These are phyloP conservation scores for Stenocarpella maydis DNA, from an alignment of 2,329 filamentous ascomycete genomes.

Conservation along the genomic window DNA sequence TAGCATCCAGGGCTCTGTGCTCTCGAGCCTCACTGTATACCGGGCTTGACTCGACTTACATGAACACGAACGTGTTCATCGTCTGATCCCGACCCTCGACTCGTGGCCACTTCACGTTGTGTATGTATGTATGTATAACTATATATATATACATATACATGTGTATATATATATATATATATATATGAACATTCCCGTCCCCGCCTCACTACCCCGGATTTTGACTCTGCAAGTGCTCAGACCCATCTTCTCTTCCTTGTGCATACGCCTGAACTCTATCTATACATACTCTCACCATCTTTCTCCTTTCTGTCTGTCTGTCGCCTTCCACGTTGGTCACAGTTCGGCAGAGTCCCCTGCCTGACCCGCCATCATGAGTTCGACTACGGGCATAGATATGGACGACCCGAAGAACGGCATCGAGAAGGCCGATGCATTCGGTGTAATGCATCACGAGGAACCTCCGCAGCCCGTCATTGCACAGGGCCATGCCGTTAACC, in stretches of 20 bases:
- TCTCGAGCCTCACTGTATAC: not conserved
- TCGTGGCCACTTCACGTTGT: slow-evolving; percentile 1
- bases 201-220: slow-evolving; percentile 15
- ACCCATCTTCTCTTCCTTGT: not conserved
- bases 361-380: slow-evolving; percentile 3
- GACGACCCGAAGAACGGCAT: slow-evolving; percentile 18
- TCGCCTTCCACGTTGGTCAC: not conserved
- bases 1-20: slow-evolving; percentile 11
- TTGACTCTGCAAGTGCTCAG: slow-evolving; percentile 22
- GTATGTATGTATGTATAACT: too few species aligned
- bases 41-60: slow-evolving; percentile 2
- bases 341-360: not conserved
- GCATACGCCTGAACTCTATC: not conserved
- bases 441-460: slow-evolving; percentile 26
- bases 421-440: slow-evolving; percentile 19
- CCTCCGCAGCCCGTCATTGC: not conserved
- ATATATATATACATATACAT: too few species aligned
- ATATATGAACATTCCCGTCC: slow-evolving; percentile 23
- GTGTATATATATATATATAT: too few species aligned
- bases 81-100: slow-evolving; percentile 12
- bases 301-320: not conserved
- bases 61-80: slow-evolving; percentile 17
- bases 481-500: slow-evolving; percentile 27
- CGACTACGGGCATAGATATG: slow-evolving; percentile 14
- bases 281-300: not conserved